Evolutionary conservation across 2,329 filamentous ascomycete genomes (phyloP).

Genomic region (Fusarium sp.): DNA sequence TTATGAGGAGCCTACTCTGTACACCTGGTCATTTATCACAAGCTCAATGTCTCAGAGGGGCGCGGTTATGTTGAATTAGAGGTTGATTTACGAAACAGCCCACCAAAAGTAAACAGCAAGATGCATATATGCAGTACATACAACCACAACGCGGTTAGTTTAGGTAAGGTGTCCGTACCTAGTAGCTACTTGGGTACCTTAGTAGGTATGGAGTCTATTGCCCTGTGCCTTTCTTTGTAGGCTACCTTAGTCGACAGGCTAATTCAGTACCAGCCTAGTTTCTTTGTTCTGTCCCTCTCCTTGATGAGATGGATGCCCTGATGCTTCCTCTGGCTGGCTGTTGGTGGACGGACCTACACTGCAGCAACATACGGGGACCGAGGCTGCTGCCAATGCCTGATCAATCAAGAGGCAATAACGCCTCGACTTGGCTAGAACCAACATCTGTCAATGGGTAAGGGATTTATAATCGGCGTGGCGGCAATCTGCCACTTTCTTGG

Average conservation of each 20-base stretch:
- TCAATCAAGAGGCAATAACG: background rate
- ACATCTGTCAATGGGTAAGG: background rate
- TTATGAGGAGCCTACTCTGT: conserved; percentile 6
- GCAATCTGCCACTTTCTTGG: conserved; percentile 33
- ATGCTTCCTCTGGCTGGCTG: background rate
- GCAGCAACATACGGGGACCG: background rate
- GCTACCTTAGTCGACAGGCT: background rate
- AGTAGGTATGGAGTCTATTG: too few species aligned
- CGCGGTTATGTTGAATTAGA: conserved; percentile 2
- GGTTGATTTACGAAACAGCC: conserved; percentile 6
- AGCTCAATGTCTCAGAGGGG: conserved; percentile 2
- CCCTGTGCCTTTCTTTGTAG: background rate
- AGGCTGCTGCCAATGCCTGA: background rate
- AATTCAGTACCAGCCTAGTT: background rate
- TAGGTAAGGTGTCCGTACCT: background rate
- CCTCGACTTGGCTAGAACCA: background rate
- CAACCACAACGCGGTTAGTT: background rate
- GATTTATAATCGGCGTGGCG: background rate
- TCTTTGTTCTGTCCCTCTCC: conserved; percentile 12
- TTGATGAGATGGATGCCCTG: background rate
- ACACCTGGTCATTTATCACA: conserved; percentile 16
- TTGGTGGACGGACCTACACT: background rate
- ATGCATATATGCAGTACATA: background rate
- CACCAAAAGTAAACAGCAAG: background rate
- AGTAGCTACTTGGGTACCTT: too few species aligned